Percentiles rank a stretch among this genome's conserved stretches.
Conservation (phyloP, 306 rosid species). For the Prunus davidiana region DNA sequence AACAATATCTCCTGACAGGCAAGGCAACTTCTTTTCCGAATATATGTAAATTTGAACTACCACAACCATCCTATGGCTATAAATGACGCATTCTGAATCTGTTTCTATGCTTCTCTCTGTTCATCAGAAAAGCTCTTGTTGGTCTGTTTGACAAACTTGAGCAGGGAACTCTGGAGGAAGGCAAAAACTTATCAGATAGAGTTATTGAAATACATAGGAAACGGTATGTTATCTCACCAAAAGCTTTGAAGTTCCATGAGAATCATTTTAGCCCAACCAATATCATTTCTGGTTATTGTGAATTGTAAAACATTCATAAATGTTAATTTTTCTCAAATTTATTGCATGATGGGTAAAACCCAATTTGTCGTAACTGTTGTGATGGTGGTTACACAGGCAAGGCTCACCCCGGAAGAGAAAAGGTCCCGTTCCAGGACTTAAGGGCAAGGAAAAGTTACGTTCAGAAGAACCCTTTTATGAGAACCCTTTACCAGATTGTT, state of each 20-base stretch:
- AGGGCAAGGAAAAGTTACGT: conserved; percentile 80
- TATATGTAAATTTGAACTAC: not conserved
- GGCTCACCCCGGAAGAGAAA: conserved; percentile 83
- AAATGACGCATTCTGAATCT: conserved; percentile 1
- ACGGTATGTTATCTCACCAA: conserved; percentile 42
- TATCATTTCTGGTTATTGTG: not conserved
- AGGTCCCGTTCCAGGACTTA: conserved; percentile 87
- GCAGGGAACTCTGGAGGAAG: conserved; percentile 58
- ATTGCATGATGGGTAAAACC: not conserved
- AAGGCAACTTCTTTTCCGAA: conserved; percentile 18
- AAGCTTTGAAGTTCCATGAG: not conserved
- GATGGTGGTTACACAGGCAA: conserved; percentile 46
- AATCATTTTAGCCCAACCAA: not conserved
- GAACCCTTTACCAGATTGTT: conserved; percentile 87
- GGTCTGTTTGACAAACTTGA: conserved; percentile 72
- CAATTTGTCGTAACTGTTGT: not conserved
- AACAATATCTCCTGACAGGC: conserved; percentile 88
- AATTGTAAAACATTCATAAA: not conserved
- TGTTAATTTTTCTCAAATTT: not conserved
- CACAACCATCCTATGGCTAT: not conserved
- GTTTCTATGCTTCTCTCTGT: conserved; percentile 14
- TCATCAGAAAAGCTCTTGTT: conserved; percentile 85
- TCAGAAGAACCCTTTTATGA: conserved; percentile 89
- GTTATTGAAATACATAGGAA: conserved; percentile 61
- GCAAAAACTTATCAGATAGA: conserved; percentile 48